Percentiles rank a stretch among this genome's conserved stretches.
These are phyloP conservation scores for Candida insectorum DNA, from an alignment of 805 yeast species.

Conservation along the genomic window DNA sequence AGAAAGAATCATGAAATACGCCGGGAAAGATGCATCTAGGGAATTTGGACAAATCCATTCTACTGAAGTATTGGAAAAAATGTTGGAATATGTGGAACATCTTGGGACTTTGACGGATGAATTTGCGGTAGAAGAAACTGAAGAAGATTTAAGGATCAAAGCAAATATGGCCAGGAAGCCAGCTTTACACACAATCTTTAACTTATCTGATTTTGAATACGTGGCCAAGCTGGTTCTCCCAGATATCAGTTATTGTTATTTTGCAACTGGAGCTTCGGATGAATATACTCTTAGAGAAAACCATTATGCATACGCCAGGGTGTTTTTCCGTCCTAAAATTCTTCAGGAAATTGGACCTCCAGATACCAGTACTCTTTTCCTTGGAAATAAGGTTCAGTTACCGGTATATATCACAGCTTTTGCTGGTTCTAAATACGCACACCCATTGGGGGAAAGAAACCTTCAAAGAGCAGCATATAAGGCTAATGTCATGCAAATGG, in stretches of 20 bases:
- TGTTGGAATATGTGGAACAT: slow-evolving; percentile 5
- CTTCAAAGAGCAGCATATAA: slow-evolving; percentile 22
- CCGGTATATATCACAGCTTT: slow-evolving; percentile 33
- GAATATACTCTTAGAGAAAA: slow-evolving; percentile 83
- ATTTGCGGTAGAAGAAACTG: slow-evolving; percentile 10
- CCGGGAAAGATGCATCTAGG: slow-evolving; percentile 60
- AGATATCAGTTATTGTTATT: slow-evolving; percentile 29
- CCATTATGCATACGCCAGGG: slow-evolving; percentile 79
- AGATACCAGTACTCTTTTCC: slow-evolving; percentile 14
- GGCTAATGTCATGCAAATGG: slow-evolving; percentile 31
- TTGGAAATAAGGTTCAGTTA: slow-evolving; percentile 17
- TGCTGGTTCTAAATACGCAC: slow-evolving; percentile 27
- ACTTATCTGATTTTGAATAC: slow-evolving; percentile 34
- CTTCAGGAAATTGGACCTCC: slow-evolving; percentile 42
- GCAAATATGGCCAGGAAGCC: slow-evolving; percentile 10
- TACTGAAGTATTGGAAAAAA: slow-evolving; percentile 16
- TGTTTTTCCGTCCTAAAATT: slow-evolving; percentile 79
- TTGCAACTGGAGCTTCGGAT: slow-evolving; percentile 72
- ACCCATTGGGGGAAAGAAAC: slow-evolving; percentile 23
- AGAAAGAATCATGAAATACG: slow-evolving; percentile 39
- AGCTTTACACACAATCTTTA: slow-evolving; percentile 18
- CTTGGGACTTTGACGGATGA: slow-evolving; percentile 11
- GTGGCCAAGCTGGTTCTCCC: slow-evolving; percentile 33
- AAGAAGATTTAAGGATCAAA: slow-evolving; percentile 6
- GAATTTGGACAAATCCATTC: slow-evolving; percentile 40